phyloP scores from a whole-genome alignment of 345 rosid genomes.

The Citrus unshiu region DNA sequence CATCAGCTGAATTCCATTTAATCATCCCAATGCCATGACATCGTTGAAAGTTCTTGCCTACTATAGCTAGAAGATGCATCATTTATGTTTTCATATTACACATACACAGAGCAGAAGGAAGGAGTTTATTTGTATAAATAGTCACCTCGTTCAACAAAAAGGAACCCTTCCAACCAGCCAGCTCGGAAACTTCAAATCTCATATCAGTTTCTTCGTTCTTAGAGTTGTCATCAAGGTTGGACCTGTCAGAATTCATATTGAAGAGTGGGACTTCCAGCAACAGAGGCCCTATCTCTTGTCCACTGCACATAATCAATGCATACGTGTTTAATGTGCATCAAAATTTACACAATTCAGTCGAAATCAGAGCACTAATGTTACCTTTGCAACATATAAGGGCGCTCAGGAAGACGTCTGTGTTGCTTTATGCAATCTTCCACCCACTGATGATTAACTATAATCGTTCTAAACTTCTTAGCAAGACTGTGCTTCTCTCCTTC shows the following conservation, averaged over 20 bases:
- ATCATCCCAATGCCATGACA: not conserved
- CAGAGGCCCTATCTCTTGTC: constrained; percentile 67
- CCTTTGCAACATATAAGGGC: constrained; percentile 63
- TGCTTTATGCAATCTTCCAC: constrained; percentile 69
- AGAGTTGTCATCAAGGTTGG: constrained; percentile 18
- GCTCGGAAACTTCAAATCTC: constrained; percentile 27
- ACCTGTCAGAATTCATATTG: constrained; percentile 32
- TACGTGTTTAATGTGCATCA: not conserved
- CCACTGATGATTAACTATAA: constrained; percentile 79
- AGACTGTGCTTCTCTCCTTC: constrained; percentile 70
- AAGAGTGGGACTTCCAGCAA: constrained; percentile 36
- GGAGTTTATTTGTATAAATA: not conserved
- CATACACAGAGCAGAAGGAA: not conserved
- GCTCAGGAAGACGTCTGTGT: constrained; percentile 58
- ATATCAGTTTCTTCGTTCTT: constrained; percentile 15
- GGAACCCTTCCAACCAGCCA: constrained; percentile 50
- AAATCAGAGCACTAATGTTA: not conserved
- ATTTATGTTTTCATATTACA: not conserved
- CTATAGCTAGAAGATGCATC: not conserved
- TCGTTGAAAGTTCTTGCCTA: not conserved
- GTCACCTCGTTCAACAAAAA: constrained; percentile 62
- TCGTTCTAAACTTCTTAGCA: constrained; percentile 51
- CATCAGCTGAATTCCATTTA: not conserved
- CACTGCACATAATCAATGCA: constrained; percentile 41
- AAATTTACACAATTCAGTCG: not conserved